Percentiles rank a stretch among this genome's conserved stretches.
These are phyloP conservation scores for Calocybe gangraenosa DNA, from an alignment of 768 basidiomycete species.

Conservation along the genomic window DNA sequence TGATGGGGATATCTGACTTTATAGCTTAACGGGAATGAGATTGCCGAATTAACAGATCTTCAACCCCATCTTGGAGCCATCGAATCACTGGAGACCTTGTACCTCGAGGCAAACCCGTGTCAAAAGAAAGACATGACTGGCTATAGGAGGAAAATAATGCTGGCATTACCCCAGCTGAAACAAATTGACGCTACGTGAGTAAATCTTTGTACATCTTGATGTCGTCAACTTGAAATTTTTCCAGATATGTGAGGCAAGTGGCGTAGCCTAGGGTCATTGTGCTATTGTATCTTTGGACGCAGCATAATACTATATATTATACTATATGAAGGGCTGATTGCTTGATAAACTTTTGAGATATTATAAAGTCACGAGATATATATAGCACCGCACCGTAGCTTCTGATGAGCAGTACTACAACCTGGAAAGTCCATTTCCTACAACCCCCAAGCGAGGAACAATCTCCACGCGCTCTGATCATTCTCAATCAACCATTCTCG, in stretches of 20 bases:
- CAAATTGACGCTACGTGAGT: constrained; percentile 96
- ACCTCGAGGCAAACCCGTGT: constrained; percentile 94
- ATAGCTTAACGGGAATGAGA: constrained; percentile 86
- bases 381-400: too few relatives aligned
- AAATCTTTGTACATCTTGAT: neutral
- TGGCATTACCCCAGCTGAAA: constrained; percentile 82
- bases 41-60: constrained; percentile 64
- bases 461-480: constrained; percentile 56
- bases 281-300: neutral
- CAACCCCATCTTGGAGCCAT: constrained; percentile 63
- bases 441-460: constrained; percentile 3
- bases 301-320: too few relatives aligned
- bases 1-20: neutral
- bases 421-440: constrained; percentile 44
- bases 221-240: neutral
- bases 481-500: constrained; percentile 89
- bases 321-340: too few relatives aligned
- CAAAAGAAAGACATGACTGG: constrained; percentile 70
- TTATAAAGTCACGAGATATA: too few relatives aligned
- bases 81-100: constrained; percentile 74
- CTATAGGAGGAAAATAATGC: constrained; percentile 86
- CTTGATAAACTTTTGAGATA: too few relatives aligned
- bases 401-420: constrained; percentile 18
- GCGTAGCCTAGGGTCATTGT: neutral
- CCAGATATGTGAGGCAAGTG: constrained; percentile 14